These are phyloP conservation scores for Corrigiola litoralis DNA, from an alignment of 179 eudicot genomes.

Conservation along the genomic window DNA sequence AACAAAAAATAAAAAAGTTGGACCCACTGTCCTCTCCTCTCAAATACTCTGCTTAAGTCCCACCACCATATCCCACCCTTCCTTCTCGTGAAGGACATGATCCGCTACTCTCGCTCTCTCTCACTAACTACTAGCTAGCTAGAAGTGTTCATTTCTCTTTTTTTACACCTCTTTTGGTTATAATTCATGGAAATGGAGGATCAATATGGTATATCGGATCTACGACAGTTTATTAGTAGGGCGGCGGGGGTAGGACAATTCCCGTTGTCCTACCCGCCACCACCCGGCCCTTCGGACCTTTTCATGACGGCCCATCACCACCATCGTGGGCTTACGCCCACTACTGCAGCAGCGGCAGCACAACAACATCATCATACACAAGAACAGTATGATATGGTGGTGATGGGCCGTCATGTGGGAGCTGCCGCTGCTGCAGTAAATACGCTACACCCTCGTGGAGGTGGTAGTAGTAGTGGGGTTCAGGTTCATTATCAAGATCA, in stretches of 20 bases:
- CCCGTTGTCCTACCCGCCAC: constrained; percentile 18
- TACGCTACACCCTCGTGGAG: constrained; percentile 8
- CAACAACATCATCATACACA: neutral
- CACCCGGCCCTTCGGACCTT: constrained; percentile 32
- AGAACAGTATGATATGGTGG: constrained; percentile 36
- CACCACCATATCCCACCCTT: constrained; percentile 34
- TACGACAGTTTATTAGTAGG: constrained; percentile 53
- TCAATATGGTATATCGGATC: constrained; percentile 63
- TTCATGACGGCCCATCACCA: constrained; percentile 26
- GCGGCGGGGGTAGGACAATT: constrained; percentile 27
- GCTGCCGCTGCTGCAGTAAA: neutral
- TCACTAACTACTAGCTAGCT: neutral
- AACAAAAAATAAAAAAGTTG: neutral
- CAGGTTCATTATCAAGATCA: constrained; percentile 4
- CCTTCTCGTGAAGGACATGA: constrained; percentile 28
- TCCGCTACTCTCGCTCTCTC: constrained; percentile 35
- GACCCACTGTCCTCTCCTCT: constrained; percentile 10
- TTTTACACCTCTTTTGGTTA: neutral
- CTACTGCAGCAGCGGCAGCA: neutral
- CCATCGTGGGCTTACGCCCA: neutral
- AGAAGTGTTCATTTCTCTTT: neutral
- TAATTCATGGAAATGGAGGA: constrained; percentile 50
- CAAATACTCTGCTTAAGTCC: constrained; percentile 13
- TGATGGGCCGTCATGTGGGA: constrained; percentile 31
- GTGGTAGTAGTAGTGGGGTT: neutral